A percentile compares a stretch with the other conserved stretches of the same genome.
These are phyloP conservation scores for Chaetomium olivaceum DNA, from an alignment of 2,329 filamentous ascomycete species.

Conservation along the genomic window DNA sequence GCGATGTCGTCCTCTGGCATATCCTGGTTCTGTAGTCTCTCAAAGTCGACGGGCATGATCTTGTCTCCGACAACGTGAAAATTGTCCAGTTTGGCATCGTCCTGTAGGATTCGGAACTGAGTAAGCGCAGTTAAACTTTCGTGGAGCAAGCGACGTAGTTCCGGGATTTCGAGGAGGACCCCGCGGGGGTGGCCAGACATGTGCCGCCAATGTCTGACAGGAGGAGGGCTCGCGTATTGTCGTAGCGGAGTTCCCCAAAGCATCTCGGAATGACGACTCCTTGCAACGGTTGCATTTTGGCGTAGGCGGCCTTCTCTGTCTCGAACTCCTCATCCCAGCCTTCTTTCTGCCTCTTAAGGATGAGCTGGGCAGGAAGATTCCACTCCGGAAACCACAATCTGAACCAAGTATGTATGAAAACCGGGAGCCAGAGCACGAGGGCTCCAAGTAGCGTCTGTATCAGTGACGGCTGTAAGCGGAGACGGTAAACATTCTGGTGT, in stretches of 20 bases:
- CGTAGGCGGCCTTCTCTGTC: constrained; percentile 1
- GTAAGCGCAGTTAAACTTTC: not conserved
- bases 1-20: not conserved
- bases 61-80: not conserved
- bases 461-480: not conserved
- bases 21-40: not conserved
- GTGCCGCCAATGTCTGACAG: constrained; percentile 12
- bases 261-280: constrained; percentile 2
- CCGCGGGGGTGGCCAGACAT: not conserved
- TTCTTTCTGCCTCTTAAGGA: constrained; percentile 12
- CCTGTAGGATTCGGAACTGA: not conserved
- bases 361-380: not conserved
- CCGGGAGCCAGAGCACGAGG: not conserved
- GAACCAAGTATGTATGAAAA: not conserved
- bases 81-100: constrained; percentile 9
- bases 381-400: constrained; percentile 5
- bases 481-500: constrained; percentile 5
- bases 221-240: not conserved
- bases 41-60: not conserved
- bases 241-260: not conserved
- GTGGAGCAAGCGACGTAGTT: not conserved
- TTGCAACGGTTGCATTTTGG: constrained; percentile 1
- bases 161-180: not conserved
- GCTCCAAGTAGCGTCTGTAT: not conserved
- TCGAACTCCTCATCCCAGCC: constrained; percentile 21